Percentiles rank a stretch among this genome's conserved stretches.
phyloP scores from a whole-genome alignment of 768 basidiomycete genomes.

The Clitopilus hobsonii region DNA sequence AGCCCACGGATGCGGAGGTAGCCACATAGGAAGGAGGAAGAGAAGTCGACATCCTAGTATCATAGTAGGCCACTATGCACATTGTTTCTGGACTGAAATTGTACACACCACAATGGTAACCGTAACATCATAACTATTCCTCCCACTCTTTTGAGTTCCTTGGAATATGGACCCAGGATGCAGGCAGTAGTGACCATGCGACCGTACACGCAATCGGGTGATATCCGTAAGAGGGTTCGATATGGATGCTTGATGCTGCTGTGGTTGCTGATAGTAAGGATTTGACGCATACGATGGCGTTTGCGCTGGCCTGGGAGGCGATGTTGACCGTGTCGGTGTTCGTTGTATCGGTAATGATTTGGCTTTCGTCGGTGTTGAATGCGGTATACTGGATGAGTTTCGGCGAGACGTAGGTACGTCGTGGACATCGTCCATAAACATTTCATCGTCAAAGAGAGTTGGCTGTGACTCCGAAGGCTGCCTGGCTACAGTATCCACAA shows the following conservation, averaged over 20 bases:
- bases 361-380: slow-evolving; percentile 19
- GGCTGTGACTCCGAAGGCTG: slow-evolving; percentile 8
- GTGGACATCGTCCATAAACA: slow-evolving; percentile 23
- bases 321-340: slow-evolving; percentile 6
- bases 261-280: slow-evolving; percentile 12
- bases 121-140: slow-evolving; percentile 91
- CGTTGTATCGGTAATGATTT: slow-evolving; percentile 17
- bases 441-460: slow-evolving; percentile 25
- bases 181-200: slow-evolving; percentile 70
- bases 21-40: slow-evolving; percentile 81
- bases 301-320: background rate
- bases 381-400: slow-evolving; percentile 9
- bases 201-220: slow-evolving; percentile 68
- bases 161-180: slow-evolving; percentile 87
- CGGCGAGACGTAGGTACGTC: slow-evolving; percentile 12
- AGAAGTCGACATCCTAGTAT: slow-evolving; percentile 81
- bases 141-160: slow-evolving; percentile 91
- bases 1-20: slow-evolving; percentile 91
- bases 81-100: slow-evolving; percentile 9
- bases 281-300: background rate
- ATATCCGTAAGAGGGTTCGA: slow-evolving; percentile 66
- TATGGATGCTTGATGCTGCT: slow-evolving; percentile 15
- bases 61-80: background rate
- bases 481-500: background rate
- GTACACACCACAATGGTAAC: slow-evolving; percentile 84